Conservation (phyloP, 768 basidiomycete species). For the Calocera cornea region DNA sequence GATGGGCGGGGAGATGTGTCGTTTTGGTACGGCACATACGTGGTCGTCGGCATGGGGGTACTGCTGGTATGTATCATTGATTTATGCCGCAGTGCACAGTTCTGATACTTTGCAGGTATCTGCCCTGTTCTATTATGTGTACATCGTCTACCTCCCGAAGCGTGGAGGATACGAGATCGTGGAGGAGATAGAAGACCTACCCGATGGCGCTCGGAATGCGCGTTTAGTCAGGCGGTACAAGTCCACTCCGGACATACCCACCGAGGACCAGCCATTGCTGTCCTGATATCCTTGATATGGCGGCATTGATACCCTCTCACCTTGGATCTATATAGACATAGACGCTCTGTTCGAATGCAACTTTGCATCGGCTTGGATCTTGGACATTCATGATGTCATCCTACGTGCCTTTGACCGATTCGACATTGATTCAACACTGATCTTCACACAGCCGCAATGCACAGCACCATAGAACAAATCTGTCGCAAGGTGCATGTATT, state of each 20-base stretch:
- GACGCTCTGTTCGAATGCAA: no score
- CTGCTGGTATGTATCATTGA: slow-evolving; percentile 16
- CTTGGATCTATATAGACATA: no score
- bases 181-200: slow-evolving; percentile 18
- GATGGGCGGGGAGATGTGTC: slow-evolving; percentile 22
- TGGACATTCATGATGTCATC: no score
- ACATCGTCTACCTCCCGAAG: slow-evolving; percentile 34
- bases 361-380: no score
- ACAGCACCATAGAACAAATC: no score
- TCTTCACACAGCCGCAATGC: no score
- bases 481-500: no score
- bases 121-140: slow-evolving; percentile 25
- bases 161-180: slow-evolving; percentile 35
- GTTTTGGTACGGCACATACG: slow-evolving; percentile 23
- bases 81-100: not conserved
- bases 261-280: not conserved
- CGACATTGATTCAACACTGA: no score
- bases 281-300: not conserved
- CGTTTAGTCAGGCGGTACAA: slow-evolving; percentile 12
- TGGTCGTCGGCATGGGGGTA: slow-evolving; percentile 21
- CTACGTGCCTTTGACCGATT: no score
- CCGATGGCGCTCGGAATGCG: slow-evolving; percentile 12
- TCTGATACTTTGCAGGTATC: slow-evolving; percentile 14
- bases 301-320: no score
- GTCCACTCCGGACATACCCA: not conserved